Evolutionary conservation across 2,329 filamentous ascomycete species (phyloP).

Genomic region (Fusarium cyanostomum): DNA sequence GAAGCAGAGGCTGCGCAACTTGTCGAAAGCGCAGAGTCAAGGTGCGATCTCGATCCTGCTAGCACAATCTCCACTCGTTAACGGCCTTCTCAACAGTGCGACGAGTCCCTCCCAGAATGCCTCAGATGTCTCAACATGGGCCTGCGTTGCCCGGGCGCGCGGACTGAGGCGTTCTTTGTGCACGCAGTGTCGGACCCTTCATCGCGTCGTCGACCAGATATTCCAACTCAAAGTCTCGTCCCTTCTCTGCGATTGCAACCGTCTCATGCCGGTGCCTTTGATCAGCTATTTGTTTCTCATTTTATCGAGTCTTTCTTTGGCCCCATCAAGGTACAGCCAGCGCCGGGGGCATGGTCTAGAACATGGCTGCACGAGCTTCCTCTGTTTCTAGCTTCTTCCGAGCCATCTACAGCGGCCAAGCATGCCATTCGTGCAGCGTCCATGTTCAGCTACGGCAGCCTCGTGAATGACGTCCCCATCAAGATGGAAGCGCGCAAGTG

Average conservation of each 20-base stretch:
- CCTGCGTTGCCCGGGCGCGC: constrained; percentile 8
- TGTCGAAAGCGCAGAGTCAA: constrained; percentile 21
- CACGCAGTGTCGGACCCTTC: not conserved
- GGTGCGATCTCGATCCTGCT: not conserved
- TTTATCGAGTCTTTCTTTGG: constrained; percentile 24
- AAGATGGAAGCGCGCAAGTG: constrained; percentile 8
- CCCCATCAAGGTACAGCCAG: constrained; percentile 2
- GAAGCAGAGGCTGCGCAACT: constrained; percentile 20
- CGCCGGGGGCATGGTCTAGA: not conserved
- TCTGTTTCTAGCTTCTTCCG: not conserved
- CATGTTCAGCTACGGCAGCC: constrained; percentile 19
- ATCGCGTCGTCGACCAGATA: not conserved
- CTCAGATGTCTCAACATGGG: constrained; percentile 12
- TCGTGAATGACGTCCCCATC: constrained; percentile 6
- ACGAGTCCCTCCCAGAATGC: constrained; percentile 9
- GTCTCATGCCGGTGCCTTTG: constrained; percentile 7
- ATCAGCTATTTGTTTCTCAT: constrained; percentile 16
- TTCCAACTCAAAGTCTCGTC: not conserved
- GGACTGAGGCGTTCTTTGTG: constrained; percentile 12
- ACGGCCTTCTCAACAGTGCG: not conserved
- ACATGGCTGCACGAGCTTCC: constrained; percentile 19
- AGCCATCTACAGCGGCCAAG: not conserved
- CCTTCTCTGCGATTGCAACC: not conserved
- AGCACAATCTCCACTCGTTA: not conserved
- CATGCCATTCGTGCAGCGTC: constrained; percentile 18